Conservation (phyloP, 148 eudicot species). For the Talinum fruticosum region DNA sequence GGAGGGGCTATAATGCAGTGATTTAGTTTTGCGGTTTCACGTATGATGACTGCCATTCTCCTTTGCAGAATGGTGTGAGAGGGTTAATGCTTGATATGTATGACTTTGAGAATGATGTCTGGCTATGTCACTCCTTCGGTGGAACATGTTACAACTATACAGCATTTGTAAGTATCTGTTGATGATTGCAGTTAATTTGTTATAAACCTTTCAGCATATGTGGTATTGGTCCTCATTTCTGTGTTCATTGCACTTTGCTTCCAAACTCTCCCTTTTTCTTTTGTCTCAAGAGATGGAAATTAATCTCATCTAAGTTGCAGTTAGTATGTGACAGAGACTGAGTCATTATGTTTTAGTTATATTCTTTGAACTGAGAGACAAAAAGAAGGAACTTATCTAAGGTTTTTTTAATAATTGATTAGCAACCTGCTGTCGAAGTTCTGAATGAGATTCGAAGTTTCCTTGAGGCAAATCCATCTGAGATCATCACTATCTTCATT, state of each 20-base stretch:
- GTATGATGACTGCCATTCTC: background rate
- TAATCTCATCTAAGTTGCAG: background rate
- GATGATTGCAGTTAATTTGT: background rate
- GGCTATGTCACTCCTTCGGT: slow-evolving; percentile 94
- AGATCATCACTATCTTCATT: slow-evolving; percentile 76
- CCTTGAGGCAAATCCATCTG: slow-evolving; percentile 65
- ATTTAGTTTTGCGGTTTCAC: background rate
- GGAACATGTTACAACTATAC: slow-evolving; percentile 84
- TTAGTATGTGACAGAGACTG: no score
- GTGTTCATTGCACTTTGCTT: background rate
- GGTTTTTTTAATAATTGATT: slow-evolving; percentile 12
- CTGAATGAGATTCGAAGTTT: slow-evolving; percentile 71
- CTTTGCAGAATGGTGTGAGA: slow-evolving; percentile 82
- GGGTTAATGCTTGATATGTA: slow-evolving; percentile 98
- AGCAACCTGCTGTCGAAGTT: slow-evolving; percentile 86
- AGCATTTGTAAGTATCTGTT: slow-evolving; percentile 72
- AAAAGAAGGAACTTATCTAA: background rate
- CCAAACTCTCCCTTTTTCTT: background rate
- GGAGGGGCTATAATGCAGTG: background rate
- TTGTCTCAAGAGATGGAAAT: background rate
- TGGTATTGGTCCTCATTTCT: background rate
- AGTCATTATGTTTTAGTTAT: background rate
- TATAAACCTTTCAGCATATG: background rate
- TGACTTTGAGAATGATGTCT: slow-evolving; percentile 78
- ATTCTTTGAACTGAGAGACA: background rate